Conservation (phyloP, 2,329 filamentous ascomycete genomes). For the Trichoderma citrinoviride region DNA sequence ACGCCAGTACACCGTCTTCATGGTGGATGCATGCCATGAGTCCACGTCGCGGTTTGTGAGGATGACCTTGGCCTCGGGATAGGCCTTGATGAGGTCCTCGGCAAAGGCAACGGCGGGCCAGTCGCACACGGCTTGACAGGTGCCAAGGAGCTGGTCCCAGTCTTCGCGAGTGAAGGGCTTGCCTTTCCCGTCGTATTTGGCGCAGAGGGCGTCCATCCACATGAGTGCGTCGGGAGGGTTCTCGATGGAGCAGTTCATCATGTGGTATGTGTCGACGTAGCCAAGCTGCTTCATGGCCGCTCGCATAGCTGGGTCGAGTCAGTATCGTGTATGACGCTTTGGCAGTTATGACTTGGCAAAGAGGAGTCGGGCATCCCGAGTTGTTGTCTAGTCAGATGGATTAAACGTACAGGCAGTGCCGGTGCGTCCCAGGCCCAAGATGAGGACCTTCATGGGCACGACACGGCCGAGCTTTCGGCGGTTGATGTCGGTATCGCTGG, state of each 20-base stretch:
- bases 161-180: slow-evolving; percentile 59
- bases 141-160: slow-evolving; percentile 66
- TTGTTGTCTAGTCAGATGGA: not conserved
- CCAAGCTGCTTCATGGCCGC: slow-evolving; percentile 64
- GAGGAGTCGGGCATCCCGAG: not conserved
- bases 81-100: slow-evolving; percentile 67
- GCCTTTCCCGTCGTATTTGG: slow-evolving; percentile 40
- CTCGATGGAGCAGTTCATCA: slow-evolving; percentile 68
- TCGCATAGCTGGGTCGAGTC: slow-evolving; percentile 51
- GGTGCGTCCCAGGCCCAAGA: slow-evolving; percentile 66
- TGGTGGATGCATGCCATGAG: slow-evolving; percentile 52
- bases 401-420: slow-evolving; percentile 61
- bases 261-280: slow-evolving; percentile 69
- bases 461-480: slow-evolving; percentile 61
- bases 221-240: slow-evolving; percentile 58
- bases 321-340: not conserved
- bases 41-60: slow-evolving; percentile 65
- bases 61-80: slow-evolving; percentile 70
- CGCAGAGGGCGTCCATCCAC: slow-evolving; percentile 67
- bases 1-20: slow-evolving; percentile 67
- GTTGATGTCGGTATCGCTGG: slow-evolving; percentile 66
- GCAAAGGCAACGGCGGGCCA: slow-evolving; percentile 64
- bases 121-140: slow-evolving; percentile 67
- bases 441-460: slow-evolving; percentile 65
- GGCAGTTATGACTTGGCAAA: not conserved